phyloP scores from a whole-genome alignment of 257 asterid species.

The Forsythia viridissima region DNA sequence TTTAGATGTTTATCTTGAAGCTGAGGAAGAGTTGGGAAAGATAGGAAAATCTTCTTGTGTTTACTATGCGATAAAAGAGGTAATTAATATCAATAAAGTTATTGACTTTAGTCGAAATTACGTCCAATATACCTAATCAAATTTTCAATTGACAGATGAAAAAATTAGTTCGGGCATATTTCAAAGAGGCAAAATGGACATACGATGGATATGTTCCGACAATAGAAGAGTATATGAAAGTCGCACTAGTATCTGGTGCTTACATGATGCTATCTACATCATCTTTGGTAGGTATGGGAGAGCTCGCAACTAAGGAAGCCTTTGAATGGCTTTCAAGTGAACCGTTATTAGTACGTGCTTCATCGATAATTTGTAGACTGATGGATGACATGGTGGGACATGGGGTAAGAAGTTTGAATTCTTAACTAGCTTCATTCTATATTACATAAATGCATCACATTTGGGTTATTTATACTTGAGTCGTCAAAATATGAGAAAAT shows the following conservation, averaged over 20 bases:
- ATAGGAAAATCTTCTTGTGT: neutral
- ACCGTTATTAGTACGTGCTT: slow-evolving; percentile 7
- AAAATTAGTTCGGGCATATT: neutral
- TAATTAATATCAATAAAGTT: neutral
- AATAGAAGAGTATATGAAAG: neutral
- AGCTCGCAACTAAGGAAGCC: slow-evolving; percentile 1
- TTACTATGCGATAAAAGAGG: slow-evolving; percentile 22
- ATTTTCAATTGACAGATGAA: neutral
- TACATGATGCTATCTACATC: slow-evolving; percentile 2
- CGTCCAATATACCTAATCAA: neutral
- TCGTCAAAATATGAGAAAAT: too few relatives aligned
- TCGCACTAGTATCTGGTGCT: neutral
- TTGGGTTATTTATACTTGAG: too few relatives aligned
- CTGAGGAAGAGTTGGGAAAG: slow-evolving; percentile 21
- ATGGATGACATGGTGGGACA: neutral
- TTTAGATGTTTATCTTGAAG: slow-evolving; percentile 21
- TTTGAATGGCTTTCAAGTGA: slow-evolving; percentile 35
- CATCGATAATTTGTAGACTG: neutral
- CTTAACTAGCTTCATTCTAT: neutral
- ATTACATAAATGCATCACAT: too few relatives aligned
- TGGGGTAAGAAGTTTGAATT: neutral
- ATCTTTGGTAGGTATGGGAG: slow-evolving; percentile 31
- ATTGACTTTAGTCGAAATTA: neutral
- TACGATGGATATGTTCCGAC: neutral
- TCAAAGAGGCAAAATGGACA: slow-evolving; percentile 34